A percentile compares a stretch with the other conserved stretches of the same genome.
Evolutionary conservation across 2,329 filamentous ascomycete species (phyloP).

Genomic region (Eutypella sp.): DNA sequence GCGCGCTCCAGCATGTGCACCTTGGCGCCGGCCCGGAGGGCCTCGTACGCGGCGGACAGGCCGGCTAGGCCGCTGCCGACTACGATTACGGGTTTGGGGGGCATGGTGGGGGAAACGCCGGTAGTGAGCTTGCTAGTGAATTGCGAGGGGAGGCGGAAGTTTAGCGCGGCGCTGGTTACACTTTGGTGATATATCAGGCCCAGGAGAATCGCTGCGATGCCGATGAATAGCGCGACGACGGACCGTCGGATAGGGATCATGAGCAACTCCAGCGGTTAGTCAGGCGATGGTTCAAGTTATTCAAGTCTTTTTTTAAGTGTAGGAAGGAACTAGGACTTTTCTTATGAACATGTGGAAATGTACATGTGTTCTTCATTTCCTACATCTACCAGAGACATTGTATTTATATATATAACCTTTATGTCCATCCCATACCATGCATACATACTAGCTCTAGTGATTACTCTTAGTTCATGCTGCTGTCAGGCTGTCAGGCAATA

Average conservation of each 20-base stretch:
- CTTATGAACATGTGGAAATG: no score
- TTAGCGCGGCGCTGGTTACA: neutral
- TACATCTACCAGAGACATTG: no score
- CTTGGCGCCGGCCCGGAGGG: constrained; percentile 44
- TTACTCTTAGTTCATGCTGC: no score
- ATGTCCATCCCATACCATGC: no score
- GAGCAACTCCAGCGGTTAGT: neutral
- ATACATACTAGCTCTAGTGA: neutral
- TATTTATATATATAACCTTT: neutral
- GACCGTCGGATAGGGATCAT: neutral
- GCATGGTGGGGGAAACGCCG: neutral
- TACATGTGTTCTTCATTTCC: no score
- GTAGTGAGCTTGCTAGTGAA: neutral
- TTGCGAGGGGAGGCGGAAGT: neutral
- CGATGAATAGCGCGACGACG: neutral
- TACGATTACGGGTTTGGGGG: constrained; percentile 43
- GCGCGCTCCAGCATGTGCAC: constrained; percentile 57
- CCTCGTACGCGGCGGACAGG: constrained; percentile 52
- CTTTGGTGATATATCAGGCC: neutral
- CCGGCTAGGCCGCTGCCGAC: constrained; percentile 64
- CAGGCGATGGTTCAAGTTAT: neutral
- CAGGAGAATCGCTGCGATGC: neutral
- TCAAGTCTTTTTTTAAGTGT: no score
- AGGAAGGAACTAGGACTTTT: no score
- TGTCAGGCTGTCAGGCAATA: no score